Percentiles rank a stretch among this genome's conserved stretches.
These are phyloP conservation scores for Albifimbria verrucaria DNA, from an alignment of 2,329 filamentous ascomycete genomes.

Conservation along the genomic window DNA sequence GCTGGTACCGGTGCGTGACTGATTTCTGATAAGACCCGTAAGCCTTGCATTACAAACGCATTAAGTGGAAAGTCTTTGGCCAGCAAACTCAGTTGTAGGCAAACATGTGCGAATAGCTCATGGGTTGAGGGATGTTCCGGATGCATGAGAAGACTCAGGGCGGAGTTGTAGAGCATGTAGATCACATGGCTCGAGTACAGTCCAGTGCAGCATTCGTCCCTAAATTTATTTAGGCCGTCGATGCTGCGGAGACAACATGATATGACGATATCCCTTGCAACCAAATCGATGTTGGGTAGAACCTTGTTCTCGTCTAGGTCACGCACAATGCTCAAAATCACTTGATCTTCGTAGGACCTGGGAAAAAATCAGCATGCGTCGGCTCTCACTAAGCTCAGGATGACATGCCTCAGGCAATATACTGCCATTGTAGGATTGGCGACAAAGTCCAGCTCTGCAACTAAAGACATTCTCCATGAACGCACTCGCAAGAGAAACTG, in stretches of 20 bases:
- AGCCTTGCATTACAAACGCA: too few species aligned
- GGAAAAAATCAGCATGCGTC: too few species aligned
- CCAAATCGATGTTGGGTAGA: not conserved
- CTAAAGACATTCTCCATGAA: not conserved
- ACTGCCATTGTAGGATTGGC: not conserved
- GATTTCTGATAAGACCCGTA: too few species aligned
- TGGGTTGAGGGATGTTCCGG: too few species aligned
- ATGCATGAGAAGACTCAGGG: too few species aligned
- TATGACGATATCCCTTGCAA: not conserved
- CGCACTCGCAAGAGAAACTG: not conserved
- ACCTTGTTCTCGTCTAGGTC: not conserved
- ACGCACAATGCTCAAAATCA: slow-evolving; percentile 11
- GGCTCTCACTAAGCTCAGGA: not conserved
- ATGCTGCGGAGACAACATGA: slow-evolving; percentile 6
- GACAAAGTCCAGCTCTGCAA: not conserved
- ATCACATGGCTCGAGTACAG: slow-evolving; percentile 12
- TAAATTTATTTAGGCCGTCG: slow-evolving; percentile 7
- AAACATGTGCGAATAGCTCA: too few species aligned
- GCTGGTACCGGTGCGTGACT: too few species aligned
- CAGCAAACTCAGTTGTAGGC: too few species aligned
- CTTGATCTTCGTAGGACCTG: slow-evolving; percentile 10
- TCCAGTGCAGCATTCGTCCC: slow-evolving; percentile 4
- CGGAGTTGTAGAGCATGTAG: slow-evolving; percentile 11
- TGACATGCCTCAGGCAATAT: not conserved
- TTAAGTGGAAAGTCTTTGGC: too few species aligned